phyloP scores from a whole-genome alignment of 768 basidiomycete genomes.

The Porpolomopsis calyptriformis region DNA sequence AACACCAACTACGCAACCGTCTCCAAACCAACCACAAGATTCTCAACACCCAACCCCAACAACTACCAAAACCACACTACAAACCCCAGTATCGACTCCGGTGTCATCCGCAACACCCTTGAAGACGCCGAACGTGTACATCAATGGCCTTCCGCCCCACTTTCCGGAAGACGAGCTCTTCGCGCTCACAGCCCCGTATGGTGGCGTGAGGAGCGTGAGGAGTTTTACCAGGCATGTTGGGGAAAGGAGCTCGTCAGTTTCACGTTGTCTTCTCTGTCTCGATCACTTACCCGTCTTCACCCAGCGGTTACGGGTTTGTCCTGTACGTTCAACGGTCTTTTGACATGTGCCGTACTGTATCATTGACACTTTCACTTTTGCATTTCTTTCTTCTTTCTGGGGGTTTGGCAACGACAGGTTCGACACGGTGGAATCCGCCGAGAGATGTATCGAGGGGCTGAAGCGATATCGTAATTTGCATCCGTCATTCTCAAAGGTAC shows the following conservation, averaged over 20 bases:
- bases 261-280: background rate
- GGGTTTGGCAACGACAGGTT: constrained; percentile 37
- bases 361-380: background rate
- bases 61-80: background rate
- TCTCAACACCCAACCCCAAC: background rate
- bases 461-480: constrained; percentile 68
- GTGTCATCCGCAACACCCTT: background rate
- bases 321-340: constrained; percentile 57
- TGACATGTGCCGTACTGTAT: background rate
- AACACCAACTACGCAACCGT: background rate
- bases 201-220: constrained; percentile 63
- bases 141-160: constrained; percentile 78
- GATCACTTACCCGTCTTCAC: constrained; percentile 2
- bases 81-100: background rate
- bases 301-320: constrained; percentile 70
- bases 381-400: background rate
- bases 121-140: constrained; percentile 74
- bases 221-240: constrained; percentile 79
- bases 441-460: constrained; percentile 62
- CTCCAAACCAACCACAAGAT: background rate
- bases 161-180: constrained; percentile 73
- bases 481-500: constrained; percentile 79
- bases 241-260: constrained; percentile 37
- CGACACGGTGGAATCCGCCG: constrained; percentile 53
- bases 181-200: constrained; percentile 61